Base-by-base conservation (phyloP, 83 land plant species). In the Larix sibirica region DNA sequence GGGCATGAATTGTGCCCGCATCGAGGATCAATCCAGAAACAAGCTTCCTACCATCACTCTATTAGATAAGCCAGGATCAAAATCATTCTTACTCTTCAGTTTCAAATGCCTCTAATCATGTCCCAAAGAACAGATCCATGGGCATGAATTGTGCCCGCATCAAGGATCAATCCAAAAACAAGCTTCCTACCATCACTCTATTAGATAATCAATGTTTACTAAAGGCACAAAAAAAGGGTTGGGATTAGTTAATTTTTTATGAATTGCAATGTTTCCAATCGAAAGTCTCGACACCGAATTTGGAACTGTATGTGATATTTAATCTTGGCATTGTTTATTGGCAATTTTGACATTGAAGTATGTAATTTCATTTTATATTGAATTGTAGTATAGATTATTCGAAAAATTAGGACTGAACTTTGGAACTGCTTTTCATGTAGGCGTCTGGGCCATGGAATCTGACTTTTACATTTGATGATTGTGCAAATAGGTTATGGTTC, bases 1-100 rank as follows among this genome's bases (percentile, higher is more conserved):
- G 99, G 17, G 96, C 96, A 59, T 85, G 93, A 26, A 97, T 90
- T 0, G 99, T 92, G 44, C 99, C 98, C 1, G 99, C 94, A 89
- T 97, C 99, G 8, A 98, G 99, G 77, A 97, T 97, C 85, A 93
- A 80, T 1, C 99, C 99, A 42, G 99, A 95, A 17, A 94, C 84
- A 18, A 97, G 90, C 81, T 95, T 94, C 58, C 95, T 84, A 23
- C 96, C 98, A 84, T 94, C 98, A 87, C 98, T 95, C 81, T 95
- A 28, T n/a, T n/a, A n/a, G n/a, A n/a, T n/a, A n/a, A n/a, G n/a
- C 96, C 62, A 97, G 94, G 78, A 80, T 96, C 95, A 82, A 96
- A 94, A 77, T 94, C 92, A 79, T 96, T 96, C 90, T 84, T 91
- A 77, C 94, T 96, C 84, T 96, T 95, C 83, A 96, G 58, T 81